Evolutionary conservation across 108 stramenopile genomes (phyloP), one percentile per base, ranked within the genome.

Genomic region (Fistulifera pelliculosa): DNA sequence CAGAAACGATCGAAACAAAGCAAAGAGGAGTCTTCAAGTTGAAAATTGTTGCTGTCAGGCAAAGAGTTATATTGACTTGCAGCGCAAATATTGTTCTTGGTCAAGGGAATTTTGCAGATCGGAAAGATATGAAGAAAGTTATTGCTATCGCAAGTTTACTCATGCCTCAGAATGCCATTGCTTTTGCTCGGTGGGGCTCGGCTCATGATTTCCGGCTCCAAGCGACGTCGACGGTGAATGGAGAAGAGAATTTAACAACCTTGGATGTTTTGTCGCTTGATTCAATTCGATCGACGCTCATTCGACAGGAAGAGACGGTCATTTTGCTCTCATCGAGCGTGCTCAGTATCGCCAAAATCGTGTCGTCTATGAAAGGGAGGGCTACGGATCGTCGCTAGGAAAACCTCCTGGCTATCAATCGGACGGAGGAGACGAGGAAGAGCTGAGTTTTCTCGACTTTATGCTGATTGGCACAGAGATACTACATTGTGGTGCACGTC

Each of bases 281-380:
- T 52, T 85, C 81, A 23, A 91, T 94, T 38, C 87, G 93, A 45
- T 76, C 72, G 14, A 81, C 85, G 0, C 60, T 94, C n/a, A 90
- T 94, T 52, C 89, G 93, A 60, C 93, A 91, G 58, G 93, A 99
- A 66, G 98, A 99, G 71, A 97, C 96, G 1, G 98, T 99, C 53
- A 99, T 99, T 50, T 99, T 97, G 94, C 96, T 16, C 56, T 99
- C 28, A 99, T 99, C 60, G 98, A 99, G 70, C 71, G 98, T 35
- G 86, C 95, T 15, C 94, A 96, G 60, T 99, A 84, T 69, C 80
- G 90, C n/a, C 69, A 64, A 14, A 99, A 99, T 69, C 38, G 28
- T 0, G 69, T 71, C 27, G 93, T 95, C 40, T 99, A 99, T 70
- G 38, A 79, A 57, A 55, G 63, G 44, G 82, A 83, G 18, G 81